Evolutionary conservation across 2,329 filamentous ascomycete genomes (phyloP), one percentile per base, ranked within the genome.

Genomic region (Coleophoma crateriformis): DNA sequence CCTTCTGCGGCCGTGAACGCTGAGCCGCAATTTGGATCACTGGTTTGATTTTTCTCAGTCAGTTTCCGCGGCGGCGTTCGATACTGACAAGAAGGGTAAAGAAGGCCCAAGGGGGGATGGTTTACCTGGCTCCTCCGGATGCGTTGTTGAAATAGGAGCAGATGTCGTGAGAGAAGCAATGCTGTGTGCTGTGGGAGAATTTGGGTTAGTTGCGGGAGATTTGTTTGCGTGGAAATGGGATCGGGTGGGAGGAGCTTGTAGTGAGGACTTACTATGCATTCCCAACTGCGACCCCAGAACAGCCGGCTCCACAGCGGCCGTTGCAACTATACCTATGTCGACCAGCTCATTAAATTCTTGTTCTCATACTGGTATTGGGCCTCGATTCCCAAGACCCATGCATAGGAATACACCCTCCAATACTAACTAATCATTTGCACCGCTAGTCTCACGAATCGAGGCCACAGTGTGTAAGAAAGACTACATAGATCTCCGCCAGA

Each of bases 91-190:
- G 7, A 41, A 22, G 15, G 15, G 17, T 5, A 41, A 7, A 15
- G 17, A 10, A 17, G 15, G 39, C 19, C 19, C 19, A 19, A 19
- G 3, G 5, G 17, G 13, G 4, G 12, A 0, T 5, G 8, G 7
- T 60, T 52, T 58, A 74, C 74, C 67, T 72, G 0, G 71, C 62
- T 2, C 74, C 74, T 7, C 71, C 71, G n/a, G 62, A 69, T 2
- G 74, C 72, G 46, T 70, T 70, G 32, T 76, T 69, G 51, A 77
- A 77, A 54, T 72, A 77, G 4, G 72, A 75, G 58, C 74, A 77
- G 12, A 77, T 69, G 45, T 77, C 74, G 48, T 77, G 74, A 0
- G 68, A 71, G 54, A 73, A 76, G 56, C 74, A 77, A 45, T 77
- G 71, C 52, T 75, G 74, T 0, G 73, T 76, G 50, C 54, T 54